These are phyloP conservation scores for Fusarium aywerte DNA, from an alignment of 2,329 filamentous ascomycete genomes.

Conservation along the genomic window DNA sequence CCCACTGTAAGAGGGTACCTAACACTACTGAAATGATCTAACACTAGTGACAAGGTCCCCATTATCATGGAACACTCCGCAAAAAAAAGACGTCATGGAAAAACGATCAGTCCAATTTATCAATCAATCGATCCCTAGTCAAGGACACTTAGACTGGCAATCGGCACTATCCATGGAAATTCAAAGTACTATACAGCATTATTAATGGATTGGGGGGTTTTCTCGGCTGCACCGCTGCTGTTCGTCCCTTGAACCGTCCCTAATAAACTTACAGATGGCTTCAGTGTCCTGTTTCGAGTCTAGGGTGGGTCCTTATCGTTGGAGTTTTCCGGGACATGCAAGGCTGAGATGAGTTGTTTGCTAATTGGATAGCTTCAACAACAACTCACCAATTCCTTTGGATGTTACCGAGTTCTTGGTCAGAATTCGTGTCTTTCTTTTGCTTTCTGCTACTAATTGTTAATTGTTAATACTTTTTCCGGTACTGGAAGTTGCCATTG, in stretches of 20 bases:
- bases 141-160: background rate
- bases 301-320: background rate
- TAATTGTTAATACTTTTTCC: background rate
- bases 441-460: background rate
- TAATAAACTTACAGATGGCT: conserved; percentile 5
- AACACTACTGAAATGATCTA: no score
- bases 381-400: conserved; percentile 16
- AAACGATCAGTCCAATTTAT: conserved; percentile 11
- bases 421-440: background rate
- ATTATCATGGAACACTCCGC: conserved; percentile 6
- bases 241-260: conserved; percentile 25
- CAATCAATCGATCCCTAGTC: conserved; percentile 8
- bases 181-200: conserved; percentile 23
- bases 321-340: conserved; percentile 35
- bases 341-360: conserved; percentile 31
- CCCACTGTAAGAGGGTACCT: background rate
- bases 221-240: conserved; percentile 18
- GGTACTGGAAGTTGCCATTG: background rate
- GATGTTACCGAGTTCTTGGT: conserved; percentile 1
- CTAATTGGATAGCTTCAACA: conserved; percentile 39
- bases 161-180: conserved; percentile 17
- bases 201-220: conserved; percentile 6
- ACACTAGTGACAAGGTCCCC: background rate
- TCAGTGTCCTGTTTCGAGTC: conserved; percentile 10
- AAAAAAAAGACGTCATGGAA: conserved; percentile 22